Conservation (phyloP, 2,329 filamentous ascomycete species). For the Fusarium aywerte region DNA sequence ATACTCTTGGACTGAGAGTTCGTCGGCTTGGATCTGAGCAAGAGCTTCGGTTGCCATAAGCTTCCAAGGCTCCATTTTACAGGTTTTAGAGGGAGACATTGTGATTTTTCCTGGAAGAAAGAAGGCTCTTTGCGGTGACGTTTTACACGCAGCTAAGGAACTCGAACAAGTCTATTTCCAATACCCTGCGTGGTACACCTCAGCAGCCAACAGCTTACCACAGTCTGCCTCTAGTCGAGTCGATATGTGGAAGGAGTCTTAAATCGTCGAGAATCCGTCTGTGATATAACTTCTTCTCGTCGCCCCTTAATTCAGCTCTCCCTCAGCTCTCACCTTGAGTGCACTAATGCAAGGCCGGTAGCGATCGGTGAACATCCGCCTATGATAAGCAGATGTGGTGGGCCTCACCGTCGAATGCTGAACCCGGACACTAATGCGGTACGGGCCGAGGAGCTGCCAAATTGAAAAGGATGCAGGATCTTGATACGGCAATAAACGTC, state of each 20-base stretch:
- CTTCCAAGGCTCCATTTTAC: slow-evolving; percentile 32
- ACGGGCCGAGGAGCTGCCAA: slow-evolving; percentile 36
- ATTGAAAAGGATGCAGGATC: neutral
- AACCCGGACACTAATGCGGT: slow-evolving; percentile 31
- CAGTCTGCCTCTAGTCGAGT: neutral
- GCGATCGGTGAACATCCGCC: slow-evolving; percentile 19
- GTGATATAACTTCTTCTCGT: neutral
- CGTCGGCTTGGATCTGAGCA: slow-evolving; percentile 53
- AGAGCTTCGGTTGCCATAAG: slow-evolving; percentile 58
- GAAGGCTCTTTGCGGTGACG: neutral
- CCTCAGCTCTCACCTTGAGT: neutral
- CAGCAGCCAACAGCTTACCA: neutral
- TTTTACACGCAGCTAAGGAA: neutral
- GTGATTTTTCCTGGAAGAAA: neutral
- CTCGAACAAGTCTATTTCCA: slow-evolving; percentile 3
- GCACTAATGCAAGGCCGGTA: slow-evolving; percentile 22
- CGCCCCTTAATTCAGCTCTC: neutral
- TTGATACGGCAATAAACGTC: slow-evolving; percentile 13
- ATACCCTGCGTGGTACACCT: neutral
- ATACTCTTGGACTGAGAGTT: slow-evolving; percentile 62
- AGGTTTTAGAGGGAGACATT: slow-evolving; percentile 30
- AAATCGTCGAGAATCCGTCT: neutral
- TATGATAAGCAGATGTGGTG: slow-evolving; percentile 17
- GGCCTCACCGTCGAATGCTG: slow-evolving; percentile 20
- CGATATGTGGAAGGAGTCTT: neutral